Base-by-base conservation (phyloP, 2,329 filamentous ascomycete genomes). In the Ophiocordyceps camponoti-saundersi region DNA sequence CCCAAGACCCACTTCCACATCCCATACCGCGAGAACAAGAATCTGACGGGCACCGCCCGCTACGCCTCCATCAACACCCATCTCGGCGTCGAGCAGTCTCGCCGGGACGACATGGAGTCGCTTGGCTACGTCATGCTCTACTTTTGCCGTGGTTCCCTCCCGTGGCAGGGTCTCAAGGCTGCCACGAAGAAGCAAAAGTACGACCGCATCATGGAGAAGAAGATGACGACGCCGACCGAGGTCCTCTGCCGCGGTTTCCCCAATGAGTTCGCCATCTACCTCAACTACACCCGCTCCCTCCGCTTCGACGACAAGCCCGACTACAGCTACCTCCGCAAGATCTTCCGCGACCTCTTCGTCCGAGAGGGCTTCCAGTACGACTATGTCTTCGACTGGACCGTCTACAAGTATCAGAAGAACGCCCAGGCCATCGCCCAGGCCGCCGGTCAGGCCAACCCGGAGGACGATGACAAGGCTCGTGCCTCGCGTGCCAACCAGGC, bases 181-280 rank as follows among this genome's bases (percentile, higher is more conserved):
- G 90, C 90, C 57, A 95, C 89, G 55, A 95, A 95, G 81, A 95
- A 95, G 82, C 90, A 96, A 73, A 98, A 98, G 75, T 96, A 98
- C 64, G 92, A 98, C 70, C 81, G 90, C 55, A 98, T 98, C 71
- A 96, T 96, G 92, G 92, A 98, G 77, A 98, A 98, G 82, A 98
- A 98, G 86, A 96, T 96, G 92, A 98, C 92, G 15, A 98, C 92
- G 3, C 89, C 92, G 11, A 96, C 90, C 57, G 90, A 98, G 70
- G 89, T 95, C 45, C 85, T 98, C 45, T 98, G 92, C 81, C 88
- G 90, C 66, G 92, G 92, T 55, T 96, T 98, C 75, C 92, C 92
- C 58, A 95, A 96, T 67, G 92, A 98, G 71, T 98, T 98, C 59
- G 89, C 92, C 72, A 96, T 96, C 67, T 98, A 98, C 68, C 78